phyloP scores from a whole-genome alignment of 2,329 filamentous ascomycete species.

The Fusarium sp. region DNA sequence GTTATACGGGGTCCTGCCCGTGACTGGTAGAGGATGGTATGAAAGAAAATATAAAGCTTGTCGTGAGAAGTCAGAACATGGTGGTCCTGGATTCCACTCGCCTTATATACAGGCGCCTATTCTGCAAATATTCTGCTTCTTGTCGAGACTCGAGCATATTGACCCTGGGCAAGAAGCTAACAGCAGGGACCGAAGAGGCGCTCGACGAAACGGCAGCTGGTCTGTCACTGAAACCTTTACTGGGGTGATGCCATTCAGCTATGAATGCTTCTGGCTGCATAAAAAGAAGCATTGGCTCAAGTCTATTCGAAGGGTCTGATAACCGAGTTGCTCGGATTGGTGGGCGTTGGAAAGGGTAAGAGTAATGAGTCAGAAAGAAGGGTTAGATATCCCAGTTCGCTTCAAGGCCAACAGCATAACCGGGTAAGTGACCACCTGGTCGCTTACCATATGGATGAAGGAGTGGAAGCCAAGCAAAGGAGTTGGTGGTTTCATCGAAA shows the following conservation, averaged over 20 bases:
- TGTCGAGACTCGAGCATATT: neutral
- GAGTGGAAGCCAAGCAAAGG: neutral
- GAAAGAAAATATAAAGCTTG: conserved; percentile 26
- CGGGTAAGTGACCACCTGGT: conserved; percentile 1
- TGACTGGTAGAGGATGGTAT: conserved; percentile 14
- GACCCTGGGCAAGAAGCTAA: conserved; percentile 3
- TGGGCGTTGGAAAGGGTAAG: conserved; percentile 19
- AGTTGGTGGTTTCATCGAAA: conserved; percentile 22
- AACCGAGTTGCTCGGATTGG: conserved; percentile 20
- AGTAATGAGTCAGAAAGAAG: conserved; percentile 3
- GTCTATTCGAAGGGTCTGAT: conserved; percentile 22
- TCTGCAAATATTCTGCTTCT: neutral
- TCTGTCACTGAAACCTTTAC: conserved; percentile 21
- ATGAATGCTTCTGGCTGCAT: conserved; percentile 8
- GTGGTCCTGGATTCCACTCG: neutral
- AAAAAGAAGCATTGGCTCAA: conserved; percentile 9
- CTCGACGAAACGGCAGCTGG: neutral
- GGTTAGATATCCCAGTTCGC: conserved; percentile 7
- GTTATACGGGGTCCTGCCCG: conserved; percentile 26
- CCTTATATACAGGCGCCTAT: conserved; percentile 20
- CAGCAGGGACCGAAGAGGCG: neutral
- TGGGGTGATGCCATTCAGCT: neutral
- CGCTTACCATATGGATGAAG: neutral
- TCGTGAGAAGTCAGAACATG: neutral
- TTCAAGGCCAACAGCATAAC: conserved; percentile 21